Conservation (phyloP, 768 basidiomycete genomes). For the Cyathus striatus region DNA sequence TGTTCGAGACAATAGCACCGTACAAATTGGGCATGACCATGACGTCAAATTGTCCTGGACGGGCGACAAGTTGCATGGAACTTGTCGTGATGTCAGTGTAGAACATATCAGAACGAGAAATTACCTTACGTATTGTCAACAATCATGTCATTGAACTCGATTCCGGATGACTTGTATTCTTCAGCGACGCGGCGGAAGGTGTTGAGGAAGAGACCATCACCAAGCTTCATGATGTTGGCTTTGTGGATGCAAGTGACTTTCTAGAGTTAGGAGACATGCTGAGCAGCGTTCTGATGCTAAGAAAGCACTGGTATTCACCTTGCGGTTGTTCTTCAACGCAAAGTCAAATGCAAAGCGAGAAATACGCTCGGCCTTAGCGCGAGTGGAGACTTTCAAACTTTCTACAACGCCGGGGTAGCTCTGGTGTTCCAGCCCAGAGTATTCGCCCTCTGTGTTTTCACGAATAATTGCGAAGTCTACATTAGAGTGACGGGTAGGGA, state of each 20-base stretch:
- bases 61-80: slow-evolving; percentile 98
- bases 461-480: slow-evolving; percentile 99
- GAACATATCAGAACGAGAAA: neutral
- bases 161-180: slow-evolving; percentile 91
- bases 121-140: slow-evolving; percentile 88
- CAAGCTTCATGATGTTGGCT: slow-evolving; percentile 99
- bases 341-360: slow-evolving; percentile 98
- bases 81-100: slow-evolving; percentile 33
- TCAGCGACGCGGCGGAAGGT: slow-evolving; percentile 96
- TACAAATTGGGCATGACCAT: slow-evolving; percentile 99
- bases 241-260: slow-evolving; percentile 99
- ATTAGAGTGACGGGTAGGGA: slow-evolving; percentile 92
- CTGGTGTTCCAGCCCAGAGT: slow-evolving; percentile 97
- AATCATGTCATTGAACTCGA: slow-evolving; percentile 96
- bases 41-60: slow-evolving; percentile 94
- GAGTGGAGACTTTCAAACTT: slow-evolving; percentile 94
- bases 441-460: slow-evolving; percentile 99
- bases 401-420: slow-evolving; percentile 98
- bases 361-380: slow-evolving; percentile 94
- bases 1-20: slow-evolving; percentile 97
- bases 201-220: slow-evolving; percentile 97
- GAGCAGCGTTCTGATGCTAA: slow-evolving; percentile 1
- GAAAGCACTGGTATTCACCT: slow-evolving; percentile 43
- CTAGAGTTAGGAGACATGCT: slow-evolving; percentile 37
- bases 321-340: slow-evolving; percentile 96